Base-by-base conservation (phyloP, 768 basidiomycete genomes). In the Rhizopogon rudus region DNA sequence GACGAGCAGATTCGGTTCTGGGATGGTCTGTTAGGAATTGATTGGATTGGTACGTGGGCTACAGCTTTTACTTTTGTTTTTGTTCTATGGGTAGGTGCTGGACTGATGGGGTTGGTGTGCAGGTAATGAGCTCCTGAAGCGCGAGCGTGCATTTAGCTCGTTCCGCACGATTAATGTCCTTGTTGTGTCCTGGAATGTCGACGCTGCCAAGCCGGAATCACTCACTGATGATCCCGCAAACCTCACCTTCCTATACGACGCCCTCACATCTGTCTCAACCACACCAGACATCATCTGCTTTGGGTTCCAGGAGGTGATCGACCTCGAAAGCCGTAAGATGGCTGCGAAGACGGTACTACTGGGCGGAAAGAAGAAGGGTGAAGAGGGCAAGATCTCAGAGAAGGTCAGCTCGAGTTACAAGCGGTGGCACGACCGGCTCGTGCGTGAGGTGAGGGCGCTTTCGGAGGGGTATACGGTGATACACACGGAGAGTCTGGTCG, bases 301-400 rank as follows among this genome's bases (percentile, higher is more conserved):
- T 62, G 94, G 94, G 2, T 88, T 98, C 70, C 96, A 99, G 70
- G 96, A 98, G 71, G 81, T 98, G 40, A 92, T 99, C 57, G 93
- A 97, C 66, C 81, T 99, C n/a, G 94, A 97, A 61, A 86, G 83
- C 60, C 85, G 92, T 57, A 93, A 86, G 72, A 86, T 98, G 77
- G 86, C 88, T 1, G 96, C 96, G 63, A 95, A 97, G 73, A 92
- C 87, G 17, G 84, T 98, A 28, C 65, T 99, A 0, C 77, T 96
- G 5, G 88, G 87, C 6, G 77, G 78, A 14, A 81, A 85, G 60
- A 91, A 86, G 72, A 83, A 81, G 56, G 68, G 73, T 14, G 80
- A 82, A 37, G 79, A 77, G 5, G 71, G 77, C 41, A 70, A 69
- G 53, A 63, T 71, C 6, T 87, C 88, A 14, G 91, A 94, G 61